Evolutionary conservation across 78 protist genomes (phyloP).

Genomic region (Dictyostelium brefeldianum): DNA sequence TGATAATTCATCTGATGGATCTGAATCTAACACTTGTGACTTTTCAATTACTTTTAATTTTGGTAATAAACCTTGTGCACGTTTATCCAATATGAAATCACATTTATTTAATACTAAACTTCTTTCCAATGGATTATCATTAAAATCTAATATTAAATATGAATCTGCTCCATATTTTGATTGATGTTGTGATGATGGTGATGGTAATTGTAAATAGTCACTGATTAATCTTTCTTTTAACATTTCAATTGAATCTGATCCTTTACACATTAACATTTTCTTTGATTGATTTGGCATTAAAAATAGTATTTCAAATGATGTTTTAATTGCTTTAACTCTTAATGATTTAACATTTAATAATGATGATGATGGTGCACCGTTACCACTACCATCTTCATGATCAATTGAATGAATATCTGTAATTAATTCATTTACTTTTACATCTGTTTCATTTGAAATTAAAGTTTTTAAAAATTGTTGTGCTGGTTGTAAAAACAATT

Average conservation of each 20-base stretch:
- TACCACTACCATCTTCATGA: not conserved
- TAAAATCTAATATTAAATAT: conserved; percentile 37
- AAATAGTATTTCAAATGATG: conserved; percentile 29
- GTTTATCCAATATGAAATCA: conserved; percentile 34
- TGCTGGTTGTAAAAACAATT: not conserved
- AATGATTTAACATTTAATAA: conserved; percentile 30
- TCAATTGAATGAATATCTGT: not conserved
- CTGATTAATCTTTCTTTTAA: conserved; percentile 29
- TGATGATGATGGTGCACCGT: not conserved
- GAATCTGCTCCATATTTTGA: conserved; percentile 18
- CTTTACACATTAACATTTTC: conserved; percentile 11
- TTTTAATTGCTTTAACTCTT: conserved; percentile 35
- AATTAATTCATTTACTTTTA: not conserved
- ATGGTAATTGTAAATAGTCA: not conserved
- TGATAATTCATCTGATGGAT: conserved; percentile 26
- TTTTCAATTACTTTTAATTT: conserved; percentile 63
- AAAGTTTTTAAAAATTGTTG: conserved; percentile 22
- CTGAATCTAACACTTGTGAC: not conserved
- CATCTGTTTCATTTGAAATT: not conserved
- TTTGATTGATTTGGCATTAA: conserved; percentile 61
- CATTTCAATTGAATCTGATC: conserved; percentile 31
- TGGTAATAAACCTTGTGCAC: conserved; percentile 54
- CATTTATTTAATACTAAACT: conserved; percentile 23
- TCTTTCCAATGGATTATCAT: conserved; percentile 49
- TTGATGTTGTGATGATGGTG: not conserved